Conservation (phyloP, 805 yeast genomes). For the Myxozyma sirexii region DNA sequence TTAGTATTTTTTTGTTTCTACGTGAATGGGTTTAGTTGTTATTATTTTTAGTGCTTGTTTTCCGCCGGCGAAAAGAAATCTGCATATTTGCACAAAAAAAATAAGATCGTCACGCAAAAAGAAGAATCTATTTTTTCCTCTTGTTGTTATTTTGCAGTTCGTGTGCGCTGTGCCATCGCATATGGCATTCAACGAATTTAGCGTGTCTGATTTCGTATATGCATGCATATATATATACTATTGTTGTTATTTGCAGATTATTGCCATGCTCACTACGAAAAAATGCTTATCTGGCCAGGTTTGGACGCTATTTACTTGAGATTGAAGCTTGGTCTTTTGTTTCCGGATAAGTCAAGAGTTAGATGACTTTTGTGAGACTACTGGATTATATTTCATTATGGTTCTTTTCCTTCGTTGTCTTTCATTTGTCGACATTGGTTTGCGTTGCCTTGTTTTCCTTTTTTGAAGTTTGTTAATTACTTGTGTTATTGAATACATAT, state of each 20-base stretch:
- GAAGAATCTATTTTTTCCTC: too few species aligned
- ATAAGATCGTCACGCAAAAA: too few species aligned
- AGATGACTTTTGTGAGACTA: background rate
- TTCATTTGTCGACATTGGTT: background rate
- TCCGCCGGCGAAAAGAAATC: background rate
- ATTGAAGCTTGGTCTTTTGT: too few species aligned
- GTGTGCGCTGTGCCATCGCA: too few species aligned
- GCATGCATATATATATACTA: too few species aligned
- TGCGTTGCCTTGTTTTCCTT: background rate
- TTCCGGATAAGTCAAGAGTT: too few species aligned
- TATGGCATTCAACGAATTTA: too few species aligned
- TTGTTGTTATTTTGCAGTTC: too few species aligned
- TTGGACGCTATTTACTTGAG: background rate
- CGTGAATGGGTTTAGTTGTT: background rate
- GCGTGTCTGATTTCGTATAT: too few species aligned
- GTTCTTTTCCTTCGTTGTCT: background rate
- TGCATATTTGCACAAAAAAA: too few species aligned
- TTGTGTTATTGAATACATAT: background rate
- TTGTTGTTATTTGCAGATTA: conserved; percentile 2
- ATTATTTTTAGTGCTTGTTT: background rate
- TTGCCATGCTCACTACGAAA: background rate
- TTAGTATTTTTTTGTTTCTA: background rate
- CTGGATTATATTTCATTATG: background rate
- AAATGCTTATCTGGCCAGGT: background rate
- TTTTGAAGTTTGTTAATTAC: background rate